phyloP scores from a whole-genome alignment of 306 rosid species.

The Prunus kanzakura region DNA sequence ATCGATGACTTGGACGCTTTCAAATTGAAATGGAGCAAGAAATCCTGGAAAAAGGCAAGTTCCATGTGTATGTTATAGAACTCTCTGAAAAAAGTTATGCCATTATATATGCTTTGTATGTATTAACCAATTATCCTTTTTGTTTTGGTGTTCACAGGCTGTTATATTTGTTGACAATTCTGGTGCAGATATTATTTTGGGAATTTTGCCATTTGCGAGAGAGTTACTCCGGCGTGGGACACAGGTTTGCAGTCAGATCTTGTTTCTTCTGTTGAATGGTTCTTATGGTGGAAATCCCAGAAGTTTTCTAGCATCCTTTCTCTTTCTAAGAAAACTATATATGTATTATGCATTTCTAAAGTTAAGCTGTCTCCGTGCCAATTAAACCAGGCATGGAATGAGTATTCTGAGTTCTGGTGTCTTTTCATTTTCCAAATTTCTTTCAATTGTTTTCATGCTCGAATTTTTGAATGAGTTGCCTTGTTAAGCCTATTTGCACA shows the following conservation, averaged over 20 bases:
- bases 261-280: constrained; percentile 11
- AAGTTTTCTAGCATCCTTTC: not conserved
- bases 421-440: not conserved
- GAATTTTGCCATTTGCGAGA: constrained; percentile 93
- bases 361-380: not conserved
- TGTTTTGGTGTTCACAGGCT: constrained; percentile 43
- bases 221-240: constrained; percentile 84
- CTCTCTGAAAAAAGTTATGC: constrained; percentile 5
- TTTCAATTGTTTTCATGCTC: not conserved
- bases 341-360: not conserved
- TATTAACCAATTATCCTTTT: constrained; percentile 23
- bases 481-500: constrained; percentile 18
- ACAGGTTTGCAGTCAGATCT: constrained; percentile 54
- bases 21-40: constrained; percentile 79
- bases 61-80: not conserved
- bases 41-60: constrained; percentile 86
- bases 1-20: constrained; percentile 86
- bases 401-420: constrained; percentile 5
- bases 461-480: constrained; percentile 1
- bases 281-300: not conserved
- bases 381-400: not conserved
- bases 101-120: constrained; percentile 16
- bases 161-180: constrained; percentile 94
- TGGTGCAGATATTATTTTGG: constrained; percentile 93
- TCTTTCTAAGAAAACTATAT: not conserved